These are phyloP conservation scores for Paragyromitra xinjiangensis DNA, from an alignment of 495 filamentous ascomycete genomes.

Conservation along the genomic window DNA sequence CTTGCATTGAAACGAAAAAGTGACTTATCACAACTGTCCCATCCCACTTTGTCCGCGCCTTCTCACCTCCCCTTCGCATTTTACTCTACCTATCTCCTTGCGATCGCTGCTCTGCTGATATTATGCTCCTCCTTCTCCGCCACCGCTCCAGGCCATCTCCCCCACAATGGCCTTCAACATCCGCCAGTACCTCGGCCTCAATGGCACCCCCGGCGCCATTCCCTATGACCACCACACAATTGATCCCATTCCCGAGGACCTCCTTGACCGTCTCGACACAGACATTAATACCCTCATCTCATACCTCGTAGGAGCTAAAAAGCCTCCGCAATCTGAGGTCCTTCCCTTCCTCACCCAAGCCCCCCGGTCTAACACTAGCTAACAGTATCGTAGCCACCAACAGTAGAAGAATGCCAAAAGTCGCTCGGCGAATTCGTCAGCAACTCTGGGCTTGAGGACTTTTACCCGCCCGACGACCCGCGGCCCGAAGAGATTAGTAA, in stretches of 20 bases:
- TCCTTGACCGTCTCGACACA: conserved; percentile 19
- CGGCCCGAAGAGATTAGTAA: not conserved
- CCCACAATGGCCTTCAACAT: conserved; percentile 39
- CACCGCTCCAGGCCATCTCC: not conserved
- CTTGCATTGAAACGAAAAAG: not conserved
- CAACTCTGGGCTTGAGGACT: not conserved
- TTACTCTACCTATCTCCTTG: not conserved
- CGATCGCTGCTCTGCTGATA: not conserved
- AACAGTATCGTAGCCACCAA: not conserved
- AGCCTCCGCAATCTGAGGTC: not conserved
- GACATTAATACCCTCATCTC: conserved; percentile 28
- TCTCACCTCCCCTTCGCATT: not conserved
- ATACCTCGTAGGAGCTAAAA: not conserved
- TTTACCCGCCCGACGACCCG: not conserved
- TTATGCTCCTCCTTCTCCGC: not conserved
- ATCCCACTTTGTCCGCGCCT: too few relatives aligned
- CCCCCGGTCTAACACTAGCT: not conserved
- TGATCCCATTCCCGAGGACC: conserved; percentile 29
- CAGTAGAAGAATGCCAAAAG: not conserved
- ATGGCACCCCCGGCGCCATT: conserved; percentile 22
- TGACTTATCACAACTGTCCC: not conserved
- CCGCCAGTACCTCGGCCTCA: conserved; percentile 30
- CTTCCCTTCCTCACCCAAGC: not conserved
- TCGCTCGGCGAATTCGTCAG: not conserved
- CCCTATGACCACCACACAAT: conserved; percentile 7